phyloP scores from a whole-genome alignment of 2,329 filamentous ascomycete genomes.

The Trichoderma sp. region DNA sequence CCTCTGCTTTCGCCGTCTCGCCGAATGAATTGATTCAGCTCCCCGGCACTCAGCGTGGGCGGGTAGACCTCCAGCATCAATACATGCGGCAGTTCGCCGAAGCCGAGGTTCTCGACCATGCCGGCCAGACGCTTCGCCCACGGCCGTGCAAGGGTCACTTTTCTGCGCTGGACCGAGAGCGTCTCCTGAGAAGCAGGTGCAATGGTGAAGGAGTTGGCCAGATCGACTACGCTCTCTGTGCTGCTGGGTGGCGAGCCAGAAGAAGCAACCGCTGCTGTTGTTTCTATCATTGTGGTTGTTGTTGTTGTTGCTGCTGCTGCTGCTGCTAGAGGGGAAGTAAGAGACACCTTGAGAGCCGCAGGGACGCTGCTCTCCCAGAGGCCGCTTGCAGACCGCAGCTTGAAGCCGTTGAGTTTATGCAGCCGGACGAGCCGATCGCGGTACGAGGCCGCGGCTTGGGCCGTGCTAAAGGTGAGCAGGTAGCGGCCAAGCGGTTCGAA shows the following conservation, averaged over 20 bases:
- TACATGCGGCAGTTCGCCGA: conserved; percentile 32
- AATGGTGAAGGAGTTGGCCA: conserved; percentile 33
- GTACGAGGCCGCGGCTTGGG: conserved; percentile 62
- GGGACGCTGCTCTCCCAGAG: conserved; percentile 37
- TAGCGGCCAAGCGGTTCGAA: conserved; percentile 66
- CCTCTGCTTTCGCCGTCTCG: conserved; percentile 46
- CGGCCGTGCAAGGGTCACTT: conserved; percentile 29
- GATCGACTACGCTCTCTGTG: conserved; percentile 1
- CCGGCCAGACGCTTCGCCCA: conserved; percentile 34
- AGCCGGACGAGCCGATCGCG: conserved; percentile 43
- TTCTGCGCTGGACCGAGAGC: conserved; percentile 28
- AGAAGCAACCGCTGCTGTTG: not conserved
- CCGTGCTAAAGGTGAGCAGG: conserved; percentile 66
- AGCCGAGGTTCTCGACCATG: conserved; percentile 31
- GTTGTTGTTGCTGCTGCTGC: not conserved
- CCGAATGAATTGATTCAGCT: conserved; percentile 43
- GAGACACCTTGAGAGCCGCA: not conserved
- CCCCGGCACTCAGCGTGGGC: conserved; percentile 35
- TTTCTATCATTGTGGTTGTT: not conserved
- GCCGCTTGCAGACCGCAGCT: conserved; percentile 34
- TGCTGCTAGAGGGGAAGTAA: not conserved
- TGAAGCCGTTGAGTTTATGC: conserved; percentile 37
- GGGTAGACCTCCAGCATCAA: conserved; percentile 38
- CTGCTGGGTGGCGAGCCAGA: not conserved
- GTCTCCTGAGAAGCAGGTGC: conserved; percentile 32